Conservation (phyloP, 2,329 filamentous ascomycete genomes). For the Ophiostoma australiae region DNA sequence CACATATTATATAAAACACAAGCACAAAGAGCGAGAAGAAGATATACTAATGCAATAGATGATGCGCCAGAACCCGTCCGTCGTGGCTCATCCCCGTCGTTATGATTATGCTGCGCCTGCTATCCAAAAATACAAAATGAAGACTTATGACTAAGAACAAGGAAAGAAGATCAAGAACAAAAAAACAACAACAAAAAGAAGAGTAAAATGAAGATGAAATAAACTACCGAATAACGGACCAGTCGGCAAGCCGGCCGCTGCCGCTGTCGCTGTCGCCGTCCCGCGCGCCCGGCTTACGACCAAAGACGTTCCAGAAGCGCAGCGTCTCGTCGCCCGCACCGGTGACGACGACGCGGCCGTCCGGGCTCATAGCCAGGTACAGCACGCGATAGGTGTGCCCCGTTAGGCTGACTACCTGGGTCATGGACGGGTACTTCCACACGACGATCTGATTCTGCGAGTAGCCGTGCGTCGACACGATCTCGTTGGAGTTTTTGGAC, state of each 20-base stretch:
- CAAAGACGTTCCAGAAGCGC: constrained; percentile 95
- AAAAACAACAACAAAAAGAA: not conserved
- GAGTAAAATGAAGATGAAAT: not conserved
- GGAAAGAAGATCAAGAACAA: not conserved
- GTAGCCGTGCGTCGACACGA: constrained; percentile 95
- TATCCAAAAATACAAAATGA: not conserved
- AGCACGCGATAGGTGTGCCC: constrained; percentile 91
- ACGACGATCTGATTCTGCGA: constrained; percentile 98
- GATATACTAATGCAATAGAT: constrained; percentile 4
- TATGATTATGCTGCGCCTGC: not conserved
- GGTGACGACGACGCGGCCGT: constrained; percentile 88
- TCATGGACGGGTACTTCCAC: constrained; percentile 99
- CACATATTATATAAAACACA: not conserved
- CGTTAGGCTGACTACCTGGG: constrained; percentile 88
- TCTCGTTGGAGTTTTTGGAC: constrained; percentile 96
- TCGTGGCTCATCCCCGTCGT: constrained; percentile 9
- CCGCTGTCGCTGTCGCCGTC: constrained; percentile 56
- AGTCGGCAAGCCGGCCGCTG: constrained; percentile 63
- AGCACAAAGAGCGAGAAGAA: not conserved
- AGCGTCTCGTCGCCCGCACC: constrained; percentile 95
- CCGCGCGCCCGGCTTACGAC: constrained; percentile 67
- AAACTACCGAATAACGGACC: constrained; percentile 70
- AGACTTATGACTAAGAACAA: not conserved
- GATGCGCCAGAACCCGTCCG: not conserved
- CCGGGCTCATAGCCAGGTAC: constrained; percentile 95